A percentile compares a stretch with the other conserved stretches of the same genome.
Evolutionary conservation across 2,329 filamentous ascomycete genomes (phyloP).

Genomic region (Ophiocordyceps camponoti-floridani): DNA sequence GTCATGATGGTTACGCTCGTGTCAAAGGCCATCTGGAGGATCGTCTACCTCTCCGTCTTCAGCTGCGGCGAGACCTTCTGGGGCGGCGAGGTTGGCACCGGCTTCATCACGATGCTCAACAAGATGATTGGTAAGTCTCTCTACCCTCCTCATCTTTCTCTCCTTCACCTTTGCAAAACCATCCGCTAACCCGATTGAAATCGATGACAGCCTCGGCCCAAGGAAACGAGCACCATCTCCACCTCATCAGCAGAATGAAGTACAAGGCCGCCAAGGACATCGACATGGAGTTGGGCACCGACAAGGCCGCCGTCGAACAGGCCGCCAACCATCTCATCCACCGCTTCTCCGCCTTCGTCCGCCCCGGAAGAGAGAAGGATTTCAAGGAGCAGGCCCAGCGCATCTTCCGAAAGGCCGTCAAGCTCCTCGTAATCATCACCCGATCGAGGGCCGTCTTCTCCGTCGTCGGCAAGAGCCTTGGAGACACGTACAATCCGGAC

Average conservation of each 20-base stretch:
- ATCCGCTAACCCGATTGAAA: neutral
- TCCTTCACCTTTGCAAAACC: neutral
- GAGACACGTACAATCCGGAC: neutral
- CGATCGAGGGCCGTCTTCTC: neutral
- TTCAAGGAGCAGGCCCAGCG: neutral
- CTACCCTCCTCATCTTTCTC: neutral
- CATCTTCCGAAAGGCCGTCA: neutral
- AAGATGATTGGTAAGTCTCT: neutral
- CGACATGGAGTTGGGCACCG: neutral
- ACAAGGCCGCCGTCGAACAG: neutral
- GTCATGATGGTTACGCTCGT: neutral
- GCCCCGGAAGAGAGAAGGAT: neutral
- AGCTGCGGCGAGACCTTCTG: neutral
- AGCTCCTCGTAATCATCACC: neutral
- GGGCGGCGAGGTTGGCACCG: neutral
- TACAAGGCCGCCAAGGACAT: neutral
- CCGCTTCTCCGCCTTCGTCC: neutral
- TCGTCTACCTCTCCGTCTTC: neutral
- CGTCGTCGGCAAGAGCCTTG: neutral
- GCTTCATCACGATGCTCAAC: neutral
- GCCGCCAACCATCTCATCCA: neutral
- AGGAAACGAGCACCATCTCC: neutral
- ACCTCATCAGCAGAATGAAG: constrained; percentile 1
- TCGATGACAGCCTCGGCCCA: neutral
- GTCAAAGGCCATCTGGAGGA: neutral